These are phyloP conservation scores for Endothia cerciana DNA, from an alignment of 2,329 filamentous ascomycete genomes.

Conservation along the genomic window DNA sequence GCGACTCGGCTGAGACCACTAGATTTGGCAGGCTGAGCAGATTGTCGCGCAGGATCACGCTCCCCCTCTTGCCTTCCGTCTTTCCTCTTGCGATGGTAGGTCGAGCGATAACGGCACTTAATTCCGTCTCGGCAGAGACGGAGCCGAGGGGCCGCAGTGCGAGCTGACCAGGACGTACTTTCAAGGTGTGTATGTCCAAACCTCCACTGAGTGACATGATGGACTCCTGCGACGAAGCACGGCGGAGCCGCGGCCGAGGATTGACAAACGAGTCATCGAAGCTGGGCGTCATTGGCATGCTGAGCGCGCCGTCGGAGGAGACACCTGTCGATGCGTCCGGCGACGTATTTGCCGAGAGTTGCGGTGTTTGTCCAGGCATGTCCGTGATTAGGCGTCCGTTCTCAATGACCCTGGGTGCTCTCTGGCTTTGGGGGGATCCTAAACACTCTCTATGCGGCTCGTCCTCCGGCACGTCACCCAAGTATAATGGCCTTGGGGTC, in stretches of 20 bases:
- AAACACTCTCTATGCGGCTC: constrained; percentile 33
- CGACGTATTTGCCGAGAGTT: constrained; percentile 35
- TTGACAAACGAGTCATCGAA: constrained; percentile 35
- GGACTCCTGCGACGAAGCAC: constrained; percentile 80
- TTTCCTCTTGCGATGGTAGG: constrained; percentile 55
- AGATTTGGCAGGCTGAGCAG: constrained; percentile 45
- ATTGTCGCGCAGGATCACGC: constrained; percentile 61
- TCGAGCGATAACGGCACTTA: constrained; percentile 62
- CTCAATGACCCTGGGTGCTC: constrained; percentile 30
- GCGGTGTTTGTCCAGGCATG: constrained; percentile 37
- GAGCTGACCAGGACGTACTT: constrained; percentile 75
- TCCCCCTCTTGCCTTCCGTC: constrained; percentile 52
- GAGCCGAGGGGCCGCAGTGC: constrained; percentile 59
- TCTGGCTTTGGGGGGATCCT: constrained; percentile 15
- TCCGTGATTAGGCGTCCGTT: constrained; percentile 38
- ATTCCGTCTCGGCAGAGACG: constrained; percentile 57
- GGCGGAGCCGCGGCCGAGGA: constrained; percentile 45
- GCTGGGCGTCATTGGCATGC: constrained; percentile 19
- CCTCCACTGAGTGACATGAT: constrained; percentile 85
- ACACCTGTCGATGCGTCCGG: constrained; percentile 43
- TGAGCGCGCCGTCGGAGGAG: constrained; percentile 30
- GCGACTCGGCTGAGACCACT: constrained; percentile 31
- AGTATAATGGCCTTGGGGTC: constrained; percentile 37
- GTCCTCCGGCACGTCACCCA: constrained; percentile 28
- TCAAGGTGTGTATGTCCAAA: constrained; percentile 86